These are phyloP conservation scores for Neovahlkampfia damariscottae DNA, from an alignment of 78 protist species.

Conservation along the genomic window DNA sequence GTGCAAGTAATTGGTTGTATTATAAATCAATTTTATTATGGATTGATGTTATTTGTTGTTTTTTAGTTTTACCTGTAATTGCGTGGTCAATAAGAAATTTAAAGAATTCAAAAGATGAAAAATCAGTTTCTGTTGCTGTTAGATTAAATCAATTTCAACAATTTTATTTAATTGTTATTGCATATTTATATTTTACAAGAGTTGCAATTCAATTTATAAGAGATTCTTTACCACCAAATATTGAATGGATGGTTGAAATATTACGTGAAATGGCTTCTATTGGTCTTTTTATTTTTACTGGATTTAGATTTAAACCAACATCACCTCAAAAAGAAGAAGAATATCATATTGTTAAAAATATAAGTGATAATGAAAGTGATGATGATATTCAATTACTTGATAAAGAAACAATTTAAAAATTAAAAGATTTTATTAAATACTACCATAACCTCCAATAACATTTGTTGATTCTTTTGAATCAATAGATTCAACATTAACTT, in stretches of 20 bases:
- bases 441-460: no score
- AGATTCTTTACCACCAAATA: constrained; percentile 37
- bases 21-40: constrained; percentile 36
- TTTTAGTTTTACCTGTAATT: constrained; percentile 59
- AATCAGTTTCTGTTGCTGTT: constrained; percentile 31
- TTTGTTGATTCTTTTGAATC: no score
- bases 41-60: constrained; percentile 71
- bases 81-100: constrained; percentile 64
- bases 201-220: constrained; percentile 43
- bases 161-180: constrained; percentile 56
- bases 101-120: constrained; percentile 44
- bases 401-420: no score
- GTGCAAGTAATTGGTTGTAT: constrained; percentile 32
- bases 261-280: constrained; percentile 38
- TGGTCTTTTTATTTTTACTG: constrained; percentile 35
- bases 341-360: no score
- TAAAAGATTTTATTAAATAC: no score
- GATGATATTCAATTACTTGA: no score
- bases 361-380: no score
- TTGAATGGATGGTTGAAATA: constrained; percentile 35
- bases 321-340: no score
- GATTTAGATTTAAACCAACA: constrained; percentile 36
- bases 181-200: constrained; percentile 69
- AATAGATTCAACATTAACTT: no score
- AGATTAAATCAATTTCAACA: constrained; percentile 52